Evolutionary conservation across 148 eudicot species (phyloP), one percentile per base, ranked within the genome.

Genomic region (Rhododendron simsii): DNA sequence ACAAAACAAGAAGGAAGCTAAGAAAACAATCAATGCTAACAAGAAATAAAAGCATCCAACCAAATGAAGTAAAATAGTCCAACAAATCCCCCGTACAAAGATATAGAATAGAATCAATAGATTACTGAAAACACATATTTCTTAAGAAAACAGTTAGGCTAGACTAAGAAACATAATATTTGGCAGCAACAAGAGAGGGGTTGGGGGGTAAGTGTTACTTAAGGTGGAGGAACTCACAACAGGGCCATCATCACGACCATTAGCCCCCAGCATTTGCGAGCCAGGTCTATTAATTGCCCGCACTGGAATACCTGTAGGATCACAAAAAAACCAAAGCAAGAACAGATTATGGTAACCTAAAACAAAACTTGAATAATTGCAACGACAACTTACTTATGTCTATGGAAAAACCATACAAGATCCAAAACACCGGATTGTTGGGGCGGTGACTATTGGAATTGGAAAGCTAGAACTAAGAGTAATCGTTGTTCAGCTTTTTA

Each of bases 191-290:
- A 44, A 69, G 7, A 41, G 45, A 41, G 45, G 45, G 45, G 45
- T 41, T 41, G 2, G 23, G 53, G 15, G 61, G 76, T 3, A 6
- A 47, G 33, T 48, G 37, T 50, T n/a, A 50, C 4, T 41, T 7
- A 53, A 39, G 57, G 73, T 15, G 2, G 26, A 85, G 83, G 23
- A 82, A 91, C 97, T 92, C 85, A 94, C 97, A 83, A 89, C 84
- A 84, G 95, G 92, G 82, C 95, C 97, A 91, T 93, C 94, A 87
- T 94, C 97, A 73, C 97, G 97, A 50, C 97, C 95, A 88, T 94
- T 94, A 69, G 92, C 93, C 84, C 97, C 97, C 83, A 93, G 91
- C 84, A 90, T 85, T 82, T 94, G 93, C 80, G 94, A 89, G 50
- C 93, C 95, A 79, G 95, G 95, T 86, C 97, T 92, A 87, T 92